Evolutionary conservation across 2,329 filamentous ascomycete genomes (phyloP), one percentile per base, ranked within the genome.

Genomic region (Plectosphaerella plurivora): DNA sequence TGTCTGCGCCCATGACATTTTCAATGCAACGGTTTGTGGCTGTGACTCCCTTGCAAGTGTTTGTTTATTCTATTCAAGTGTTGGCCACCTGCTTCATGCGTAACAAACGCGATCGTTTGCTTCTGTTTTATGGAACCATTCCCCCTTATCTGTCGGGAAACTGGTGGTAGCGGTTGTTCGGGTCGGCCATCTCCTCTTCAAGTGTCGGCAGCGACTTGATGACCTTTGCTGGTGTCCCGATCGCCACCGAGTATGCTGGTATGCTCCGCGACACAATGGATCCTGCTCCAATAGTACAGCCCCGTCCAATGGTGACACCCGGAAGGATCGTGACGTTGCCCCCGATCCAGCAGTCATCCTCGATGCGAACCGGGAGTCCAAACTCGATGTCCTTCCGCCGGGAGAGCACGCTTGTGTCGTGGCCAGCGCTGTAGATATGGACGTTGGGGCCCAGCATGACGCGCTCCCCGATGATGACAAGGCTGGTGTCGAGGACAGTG

Each of bases 401-500:
- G 36, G 68, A 72, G 47, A 72, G 68, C 5, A 80, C 75, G 41
- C 77, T 75, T 0, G 71, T 68, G 53, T 79, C 75, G 54, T 82
- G 79, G 16, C 74, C 79, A 0, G 78, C 79, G 0, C 75, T 71
- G 45, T 77, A 77, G 18, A 82, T 76, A 49, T 64, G 69, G 3
- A 81, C 76, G 50, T 77, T 74, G 0, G 78, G 77, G 0, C 79
- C 79, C 44, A 81, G 69, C 65, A 81, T 73, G 8, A 76, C 73
- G 1, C 75, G 62, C 18, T 79, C 70, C 1, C 79, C 79, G 33
- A 82, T 78, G 0, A 69, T 76, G 4, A 82, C 73, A 0, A 80
- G 62, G 4, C 71, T 73, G 33, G 74, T 79, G 58, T 82, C 78
- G 10, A 81, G 63, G 25, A 82, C 18, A 5, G 41, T 75, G 5